Evolutionary conservation across 1,284 basidiomycete genomes (phyloP).

Genomic region (Tilletia walkeri): DNA sequence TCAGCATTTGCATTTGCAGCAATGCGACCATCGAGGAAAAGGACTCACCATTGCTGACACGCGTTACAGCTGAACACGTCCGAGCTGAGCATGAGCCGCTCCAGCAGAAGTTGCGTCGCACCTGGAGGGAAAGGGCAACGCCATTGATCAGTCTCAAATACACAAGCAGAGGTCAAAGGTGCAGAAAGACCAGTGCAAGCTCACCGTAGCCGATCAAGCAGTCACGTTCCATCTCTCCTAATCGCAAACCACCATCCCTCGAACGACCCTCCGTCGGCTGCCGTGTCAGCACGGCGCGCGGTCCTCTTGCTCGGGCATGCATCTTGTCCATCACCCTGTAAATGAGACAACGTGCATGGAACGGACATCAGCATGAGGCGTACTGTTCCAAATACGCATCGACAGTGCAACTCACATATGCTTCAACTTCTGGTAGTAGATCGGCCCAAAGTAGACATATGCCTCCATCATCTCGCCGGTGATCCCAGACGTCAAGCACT

Average conservation of each 20-base stretch:
- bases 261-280: constrained; percentile 98
- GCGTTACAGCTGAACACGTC: constrained; percentile 94
- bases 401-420: constrained; percentile 51
- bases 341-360: not conserved
- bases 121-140: constrained; percentile 23
- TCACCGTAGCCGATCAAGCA: constrained; percentile 58
- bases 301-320: constrained; percentile 84
- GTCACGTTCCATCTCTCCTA: constrained; percentile 99
- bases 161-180: too few relatives aligned
- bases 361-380: constrained; percentile 56
- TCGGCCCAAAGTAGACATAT: constrained; percentile 97
- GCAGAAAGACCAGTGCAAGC: not conserved
- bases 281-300: constrained; percentile 90
- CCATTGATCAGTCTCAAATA: not conserved
- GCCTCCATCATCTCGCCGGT: constrained; percentile 94
- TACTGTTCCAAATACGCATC: constrained; percentile 19
- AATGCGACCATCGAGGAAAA: not conserved
- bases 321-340: constrained; percentile 99
- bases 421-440: constrained; percentile 75
- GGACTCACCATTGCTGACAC: constrained; percentile 69
- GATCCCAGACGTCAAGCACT: constrained; percentile 96
- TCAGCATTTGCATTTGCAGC: not conserved
- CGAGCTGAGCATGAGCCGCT: constrained; percentile 89
- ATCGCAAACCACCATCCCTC: constrained; percentile 89
- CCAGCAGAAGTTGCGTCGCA: constrained; percentile 89